Evolutionary conservation across 1,284 basidiomycete genomes (phyloP), one percentile per base, ranked within the genome.

Genomic region (Tylopilus sp.): DNA sequence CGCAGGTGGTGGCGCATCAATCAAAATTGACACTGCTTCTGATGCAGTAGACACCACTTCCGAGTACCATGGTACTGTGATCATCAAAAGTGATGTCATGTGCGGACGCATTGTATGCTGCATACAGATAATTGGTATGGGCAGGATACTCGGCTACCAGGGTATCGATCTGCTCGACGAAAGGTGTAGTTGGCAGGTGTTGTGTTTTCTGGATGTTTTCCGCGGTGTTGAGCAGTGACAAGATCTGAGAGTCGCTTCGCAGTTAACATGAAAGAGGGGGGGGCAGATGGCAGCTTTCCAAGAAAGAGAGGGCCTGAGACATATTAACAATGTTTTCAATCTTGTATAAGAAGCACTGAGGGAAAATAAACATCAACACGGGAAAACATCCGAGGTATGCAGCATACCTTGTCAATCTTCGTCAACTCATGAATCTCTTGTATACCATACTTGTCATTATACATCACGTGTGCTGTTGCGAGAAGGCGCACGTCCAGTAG

Each of bases 1-100:
- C 95, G 80, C 96, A 98, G 6, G 96, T 98, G 62, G 99, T 98
- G 39, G 98, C 98, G 80, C 98, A 99, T 98, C 98, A 99, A 82
- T 99, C 98, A 80, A 99, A 99, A 85, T 99, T 98, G 79, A 99
- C 98, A 71, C 94, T 97, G 80, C 91, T 94, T 65, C 98, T 98
- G 76, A 99, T 99, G 68, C 98, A 91, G 84, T 99, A 99, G 37
- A 99, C 98, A 76, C 98, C 98, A 69, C 93, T 95, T 56, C 98
- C 98, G n/a, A 99, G 90, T 39, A 99, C 97, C 94, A 99, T 98
- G 35, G 96, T 98, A 59, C 98, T 98, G 74, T 98, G 88, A 76
- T 98, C 98, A 79, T 98, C 87, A 78, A 99, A 99, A 55, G 95
- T 90, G 77, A 99, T 92, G 78, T 99, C 98, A 78, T 99, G 98